phyloP scores from a whole-genome alignment of 2,329 filamentous ascomycete genomes.

The Colletotrichum spaethianum region DNA sequence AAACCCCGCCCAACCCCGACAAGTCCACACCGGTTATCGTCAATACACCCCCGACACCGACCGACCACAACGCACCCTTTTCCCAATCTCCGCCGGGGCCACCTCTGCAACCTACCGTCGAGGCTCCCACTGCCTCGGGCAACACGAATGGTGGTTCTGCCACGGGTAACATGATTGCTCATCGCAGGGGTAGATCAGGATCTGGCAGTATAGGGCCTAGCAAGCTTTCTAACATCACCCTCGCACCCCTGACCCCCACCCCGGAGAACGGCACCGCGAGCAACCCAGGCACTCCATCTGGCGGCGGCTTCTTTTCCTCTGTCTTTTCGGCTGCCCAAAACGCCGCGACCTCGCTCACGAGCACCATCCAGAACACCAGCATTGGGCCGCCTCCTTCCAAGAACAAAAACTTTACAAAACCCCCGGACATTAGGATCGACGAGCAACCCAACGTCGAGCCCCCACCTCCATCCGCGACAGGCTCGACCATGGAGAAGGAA shows the following conservation, averaged over 20 bases:
- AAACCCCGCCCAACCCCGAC: conserved; percentile 48
- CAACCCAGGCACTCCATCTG: conserved; percentile 62
- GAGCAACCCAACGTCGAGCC: conserved; percentile 61
- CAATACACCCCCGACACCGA: conserved; percentile 77
- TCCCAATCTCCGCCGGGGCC: conserved; percentile 21
- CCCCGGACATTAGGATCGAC: conserved; percentile 50
- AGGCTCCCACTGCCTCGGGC: conserved; percentile 45
- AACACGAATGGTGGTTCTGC: conserved; percentile 71
- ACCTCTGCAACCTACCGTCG: conserved; percentile 41
- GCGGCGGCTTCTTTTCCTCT: conserved; percentile 89
- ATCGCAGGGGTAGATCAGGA: conserved; percentile 69
- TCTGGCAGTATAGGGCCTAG: conserved; percentile 77
- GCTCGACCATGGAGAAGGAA: conserved; percentile 67
- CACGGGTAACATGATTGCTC: conserved; percentile 80
- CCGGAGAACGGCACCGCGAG: conserved; percentile 72
- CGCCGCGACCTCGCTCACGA: conserved; percentile 83
- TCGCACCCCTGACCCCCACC: conserved; percentile 81
- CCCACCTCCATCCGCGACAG: conserved; percentile 43
- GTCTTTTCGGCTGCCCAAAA: conserved; percentile 95
- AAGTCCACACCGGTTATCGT: conserved; percentile 69
- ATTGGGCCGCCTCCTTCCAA: conserved; percentile 60
- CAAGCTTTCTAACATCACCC: conserved; percentile 85
- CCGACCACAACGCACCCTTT: conserved; percentile 53
- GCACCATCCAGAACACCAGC: conserved; percentile 78
- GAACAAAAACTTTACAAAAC: conserved; percentile 54